phyloP scores from a whole-genome alignment of 2,329 filamentous ascomycete genomes.

The Diplodia sapinea region DNA sequence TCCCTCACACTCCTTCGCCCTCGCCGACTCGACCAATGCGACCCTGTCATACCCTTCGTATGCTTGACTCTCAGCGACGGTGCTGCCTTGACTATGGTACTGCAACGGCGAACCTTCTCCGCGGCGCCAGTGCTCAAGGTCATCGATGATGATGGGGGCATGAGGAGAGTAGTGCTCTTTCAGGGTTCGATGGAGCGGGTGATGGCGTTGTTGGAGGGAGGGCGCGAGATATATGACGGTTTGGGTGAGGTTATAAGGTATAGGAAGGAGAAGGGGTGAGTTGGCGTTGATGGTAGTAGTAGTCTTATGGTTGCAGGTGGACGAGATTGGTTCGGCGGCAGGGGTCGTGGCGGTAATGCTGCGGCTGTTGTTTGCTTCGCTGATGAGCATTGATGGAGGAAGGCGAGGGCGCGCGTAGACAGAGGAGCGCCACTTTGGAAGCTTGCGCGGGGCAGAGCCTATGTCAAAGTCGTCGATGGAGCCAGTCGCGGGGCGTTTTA shows the following conservation, averaged over 20 bases:
- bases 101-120: not conserved
- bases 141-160: not conserved
- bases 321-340: slow-evolving; percentile 33
- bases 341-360: not conserved
- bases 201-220: not conserved
- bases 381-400: not conserved
- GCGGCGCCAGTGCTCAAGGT: slow-evolving; percentile 14
- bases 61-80: slow-evolving; percentile 23
- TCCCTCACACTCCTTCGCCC: not conserved
- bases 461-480: slow-evolving; percentile 23
- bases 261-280: slow-evolving; percentile 32
- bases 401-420: slow-evolving; percentile 30
- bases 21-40: not conserved
- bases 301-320: slow-evolving; percentile 31
- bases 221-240: slow-evolving; percentile 11
- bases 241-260: not conserved
- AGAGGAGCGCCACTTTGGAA: slow-evolving; percentile 21
- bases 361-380: slow-evolving; percentile 30
- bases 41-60: not conserved
- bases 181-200: not conserved
- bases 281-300: not conserved
- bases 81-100: slow-evolving; percentile 17
- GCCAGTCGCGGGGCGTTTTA: slow-evolving; percentile 1
- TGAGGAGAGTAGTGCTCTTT: not conserved
- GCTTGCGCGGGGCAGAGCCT: slow-evolving; percentile 19